Evolutionary conservation across 139 green algal species (phyloP), one percentile per base, ranked within the genome.

Genomic region (Nannochloris sp.): DNA sequence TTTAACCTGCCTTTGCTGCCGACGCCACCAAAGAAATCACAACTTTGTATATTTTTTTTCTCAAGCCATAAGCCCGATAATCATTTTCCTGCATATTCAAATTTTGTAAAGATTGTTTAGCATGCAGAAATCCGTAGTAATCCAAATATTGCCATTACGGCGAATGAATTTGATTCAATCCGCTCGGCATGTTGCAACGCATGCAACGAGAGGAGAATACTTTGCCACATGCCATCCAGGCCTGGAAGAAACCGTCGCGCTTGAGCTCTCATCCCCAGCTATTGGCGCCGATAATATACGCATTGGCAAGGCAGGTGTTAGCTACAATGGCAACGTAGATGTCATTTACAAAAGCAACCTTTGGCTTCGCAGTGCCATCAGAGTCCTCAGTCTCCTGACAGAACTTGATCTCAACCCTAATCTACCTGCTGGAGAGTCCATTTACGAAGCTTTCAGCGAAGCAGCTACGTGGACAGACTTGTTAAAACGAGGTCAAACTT

Each of bases 141-240:
- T n/a, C n/a, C n/a, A n/a, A n/a, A n/a, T n/a, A n/a, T n/a, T n/a
- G n/a, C n/a, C n/a, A n/a, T n/a, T n/a, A n/a, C n/a, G n/a, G n/a
- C n/a, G n/a, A n/a, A n/a, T n/a, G n/a, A n/a, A n/a, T n/a, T n/a
- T n/a, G n/a, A n/a, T n/a, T n/a, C n/a, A n/a, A n/a, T n/a, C n/a
- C n/a, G n/a, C n/a, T n/a, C n/a, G n/a, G n/a, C n/a, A n/a, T n/a
- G n/a, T n/a, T n/a, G n/a, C n/a, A n/a, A n/a, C n/a, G n/a, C n/a
- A n/a, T n/a, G n/a, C n/a, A n/a, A n/a, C n/a, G n/a, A n/a, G n/a
- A n/a, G n/a, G n/a, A n/a, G n/a, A 44, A 23, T 93, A 74, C 73
- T 89, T 81, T 34, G 88, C 77, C 6, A 93, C 89, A 1, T 96
- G 89, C 64, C 78, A 87, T 15, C 89, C 89, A 5, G 89, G 89